These are phyloP conservation scores for Coemansia erecta DNA, from an alignment of 192 early-diverging fungal species.

Conservation along the genomic window DNA sequence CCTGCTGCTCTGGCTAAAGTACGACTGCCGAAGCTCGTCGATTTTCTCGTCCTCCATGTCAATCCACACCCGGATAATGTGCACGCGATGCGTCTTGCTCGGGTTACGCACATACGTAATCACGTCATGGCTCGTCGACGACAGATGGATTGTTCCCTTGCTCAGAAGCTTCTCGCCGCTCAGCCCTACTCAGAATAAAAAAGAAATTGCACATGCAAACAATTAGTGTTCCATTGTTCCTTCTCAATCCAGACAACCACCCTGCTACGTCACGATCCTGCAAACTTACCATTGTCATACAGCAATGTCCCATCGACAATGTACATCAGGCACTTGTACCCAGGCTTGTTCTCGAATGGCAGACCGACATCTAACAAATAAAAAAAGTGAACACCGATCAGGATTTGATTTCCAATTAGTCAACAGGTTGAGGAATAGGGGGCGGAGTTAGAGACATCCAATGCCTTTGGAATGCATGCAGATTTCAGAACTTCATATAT, in stretches of 20 bases:
- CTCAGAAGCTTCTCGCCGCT: slow-evolving; percentile 42
- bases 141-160: slow-evolving; percentile 43
- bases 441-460: neutral
- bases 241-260: no score
- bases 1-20: neutral
- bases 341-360: slow-evolving; percentile 40
- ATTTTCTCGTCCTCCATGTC: slow-evolving; percentile 17
- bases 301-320: slow-evolving; percentile 42
- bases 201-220: slow-evolving; percentile 1
- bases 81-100: slow-evolving; percentile 43
- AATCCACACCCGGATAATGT: slow-evolving; percentile 48
- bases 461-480: no score
- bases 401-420: no score
- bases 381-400: slow-evolving; percentile 4
- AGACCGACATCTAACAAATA: slow-evolving; percentile 38
- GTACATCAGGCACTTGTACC: slow-evolving; percentile 44
- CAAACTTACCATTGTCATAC: slow-evolving; percentile 43
- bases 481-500: slow-evolving; percentile 37
- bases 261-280: neutral
- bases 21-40: neutral
- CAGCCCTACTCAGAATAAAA: slow-evolving; percentile 8
- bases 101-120: slow-evolving; percentile 42
- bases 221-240: neutral
- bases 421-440: neutral
- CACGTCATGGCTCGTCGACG: slow-evolving; percentile 22